phyloP scores from a whole-genome alignment of 495 filamentous ascomycete species.

The Cercophora scortea region DNA sequence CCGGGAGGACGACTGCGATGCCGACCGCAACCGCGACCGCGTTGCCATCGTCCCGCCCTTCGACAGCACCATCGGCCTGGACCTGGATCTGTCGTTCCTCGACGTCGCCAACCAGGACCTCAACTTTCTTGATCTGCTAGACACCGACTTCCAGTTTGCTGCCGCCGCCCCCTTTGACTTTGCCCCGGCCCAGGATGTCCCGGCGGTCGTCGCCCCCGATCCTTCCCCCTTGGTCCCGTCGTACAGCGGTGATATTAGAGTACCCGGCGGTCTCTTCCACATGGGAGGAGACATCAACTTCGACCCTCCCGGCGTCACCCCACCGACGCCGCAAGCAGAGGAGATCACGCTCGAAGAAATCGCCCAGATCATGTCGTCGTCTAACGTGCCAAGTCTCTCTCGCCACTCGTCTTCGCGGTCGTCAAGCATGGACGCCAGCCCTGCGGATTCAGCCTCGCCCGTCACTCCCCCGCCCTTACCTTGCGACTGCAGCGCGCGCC shows the following conservation, averaged over 20 bases:
- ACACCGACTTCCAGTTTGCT: slow-evolving; percentile 4
- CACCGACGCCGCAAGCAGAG: background rate
- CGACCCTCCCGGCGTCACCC: background rate
- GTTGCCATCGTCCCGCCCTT: slow-evolving; percentile 9
- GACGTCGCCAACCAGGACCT: slow-evolving; percentile 20
- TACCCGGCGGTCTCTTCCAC: slow-evolving; percentile 1
- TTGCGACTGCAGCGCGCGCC: slow-evolving; percentile 30
- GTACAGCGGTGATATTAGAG: background rate
- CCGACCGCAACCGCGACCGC: no score
- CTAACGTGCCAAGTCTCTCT: slow-evolving; percentile 10
- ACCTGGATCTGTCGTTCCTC: slow-evolving; percentile 26
- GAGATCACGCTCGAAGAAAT: slow-evolving; percentile 11
- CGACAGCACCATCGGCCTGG: slow-evolving; percentile 17
- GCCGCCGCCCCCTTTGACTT: background rate
- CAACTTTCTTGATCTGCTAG: slow-evolving; percentile 24
- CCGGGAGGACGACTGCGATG: background rate
- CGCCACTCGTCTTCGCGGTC: slow-evolving; percentile 10
- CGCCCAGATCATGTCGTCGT: background rate
- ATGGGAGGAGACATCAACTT: slow-evolving; percentile 12
- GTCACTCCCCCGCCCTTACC: background rate
- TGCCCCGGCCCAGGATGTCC: background rate
- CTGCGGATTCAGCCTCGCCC: background rate
- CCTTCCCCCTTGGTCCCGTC: no score
- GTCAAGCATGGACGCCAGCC: background rate
- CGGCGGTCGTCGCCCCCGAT: no score